These are phyloP conservation scores for Neurospora sp. DNA, from an alignment of 495 filamentous ascomycete species.

Conservation along the genomic window DNA sequence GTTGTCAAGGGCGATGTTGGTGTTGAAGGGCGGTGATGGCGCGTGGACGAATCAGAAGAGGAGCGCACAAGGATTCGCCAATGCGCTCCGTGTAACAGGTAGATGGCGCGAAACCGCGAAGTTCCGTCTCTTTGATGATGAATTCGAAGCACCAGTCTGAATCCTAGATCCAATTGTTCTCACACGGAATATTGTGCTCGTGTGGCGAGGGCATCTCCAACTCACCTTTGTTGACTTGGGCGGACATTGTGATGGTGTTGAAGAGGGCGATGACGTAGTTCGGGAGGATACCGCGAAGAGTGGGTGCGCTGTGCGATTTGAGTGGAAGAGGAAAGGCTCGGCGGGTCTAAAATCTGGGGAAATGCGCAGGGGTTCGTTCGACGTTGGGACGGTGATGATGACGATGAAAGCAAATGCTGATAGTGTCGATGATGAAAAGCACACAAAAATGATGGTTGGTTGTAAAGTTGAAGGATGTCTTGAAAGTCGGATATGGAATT, in stretches of 20 bases:
- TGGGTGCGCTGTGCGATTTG: background rate
- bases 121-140: background rate
- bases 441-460: background rate
- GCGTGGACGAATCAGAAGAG: background rate
- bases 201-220: background rate
- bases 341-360: background rate
- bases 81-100: background rate
- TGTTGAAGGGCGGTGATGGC: background rate
- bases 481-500: background rate
- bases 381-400: background rate
- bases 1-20: background rate
- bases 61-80: background rate
- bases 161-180: background rate
- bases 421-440: background rate
- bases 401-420: background rate
- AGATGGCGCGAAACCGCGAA: background rate
- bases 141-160: background rate
- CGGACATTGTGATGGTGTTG: slow-evolving; percentile 20
- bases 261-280: background rate
- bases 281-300: background rate
- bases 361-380: background rate
- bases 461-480: background rate
- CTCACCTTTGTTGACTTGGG: slow-evolving; percentile 34
- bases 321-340: background rate
- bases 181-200: background rate